These are phyloP conservation scores for Leptosphaerulina australis DNA, from an alignment of 2,329 filamentous ascomycete species.

Conservation along the genomic window DNA sequence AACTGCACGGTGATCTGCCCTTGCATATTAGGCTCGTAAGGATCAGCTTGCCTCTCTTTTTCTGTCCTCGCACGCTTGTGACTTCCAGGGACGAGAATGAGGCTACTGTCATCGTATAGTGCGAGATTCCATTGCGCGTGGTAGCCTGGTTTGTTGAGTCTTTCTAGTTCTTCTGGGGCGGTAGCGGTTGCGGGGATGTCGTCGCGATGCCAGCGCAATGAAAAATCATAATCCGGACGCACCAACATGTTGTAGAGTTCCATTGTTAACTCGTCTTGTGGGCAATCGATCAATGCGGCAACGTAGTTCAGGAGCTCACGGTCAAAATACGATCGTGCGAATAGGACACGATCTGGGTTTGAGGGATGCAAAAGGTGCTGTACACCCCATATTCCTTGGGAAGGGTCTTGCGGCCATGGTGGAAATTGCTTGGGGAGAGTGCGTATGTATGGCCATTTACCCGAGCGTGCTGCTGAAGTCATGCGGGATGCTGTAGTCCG, in stretches of 20 bases:
- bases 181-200: constrained; percentile 73
- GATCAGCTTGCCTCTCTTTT: constrained; percentile 69
- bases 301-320: constrained; percentile 67
- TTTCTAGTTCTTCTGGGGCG: constrained; percentile 68
- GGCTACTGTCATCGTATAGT: constrained; percentile 71
- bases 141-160: constrained; percentile 66
- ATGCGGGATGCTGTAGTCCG: constrained; percentile 64
- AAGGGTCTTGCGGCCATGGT: constrained; percentile 71
- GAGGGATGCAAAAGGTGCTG: constrained; percentile 81
- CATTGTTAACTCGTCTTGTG: constrained; percentile 71
- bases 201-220: constrained; percentile 83
- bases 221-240: constrained; percentile 72
- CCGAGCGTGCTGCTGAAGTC: constrained; percentile 68
- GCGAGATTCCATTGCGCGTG: constrained; percentile 91
- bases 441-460: constrained; percentile 79
- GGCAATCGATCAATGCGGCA: constrained; percentile 64
- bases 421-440: constrained; percentile 91
- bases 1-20: constrained; percentile 70
- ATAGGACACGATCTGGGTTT: constrained; percentile 66
- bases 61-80: constrained; percentile 74
- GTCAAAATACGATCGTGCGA: constrained; percentile 75
- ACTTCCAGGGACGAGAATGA: constrained; percentile 78
- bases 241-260: constrained; percentile 89
- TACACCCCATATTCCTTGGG: constrained; percentile 82
- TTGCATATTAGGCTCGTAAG: constrained; percentile 66